Percentiles rank a stretch among this genome's conserved stretches.
Evolutionary conservation across 2,329 filamentous ascomycete genomes (phyloP).

Genomic region (Reticulascus tulasneorum): DNA sequence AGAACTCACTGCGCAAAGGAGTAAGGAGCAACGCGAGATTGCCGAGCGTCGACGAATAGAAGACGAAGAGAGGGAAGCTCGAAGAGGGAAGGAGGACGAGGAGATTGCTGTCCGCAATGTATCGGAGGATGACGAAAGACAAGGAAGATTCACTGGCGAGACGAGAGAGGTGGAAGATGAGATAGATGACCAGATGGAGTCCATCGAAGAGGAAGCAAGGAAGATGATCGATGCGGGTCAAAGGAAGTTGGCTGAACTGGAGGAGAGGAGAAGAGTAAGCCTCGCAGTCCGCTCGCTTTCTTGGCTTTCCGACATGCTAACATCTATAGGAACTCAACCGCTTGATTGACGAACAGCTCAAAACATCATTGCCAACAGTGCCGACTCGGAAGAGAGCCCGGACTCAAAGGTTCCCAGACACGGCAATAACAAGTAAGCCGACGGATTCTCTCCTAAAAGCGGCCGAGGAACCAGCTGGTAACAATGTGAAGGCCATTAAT

Average conservation of each 20-base stretch:
- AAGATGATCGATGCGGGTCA: constrained; percentile 25
- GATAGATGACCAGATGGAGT: constrained; percentile 28
- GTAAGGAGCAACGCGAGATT: constrained; percentile 26
- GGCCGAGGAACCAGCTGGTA: too few species aligned
- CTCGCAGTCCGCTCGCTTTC: not conserved
- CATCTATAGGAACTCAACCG: constrained; percentile 35
- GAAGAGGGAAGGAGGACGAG: constrained; percentile 32
- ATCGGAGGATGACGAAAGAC: constrained; percentile 26
- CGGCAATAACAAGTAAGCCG: constrained; percentile 1
- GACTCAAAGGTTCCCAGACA: not conserved
- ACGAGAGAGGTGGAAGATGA: constrained; percentile 30
- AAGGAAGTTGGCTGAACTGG: constrained; percentile 26
- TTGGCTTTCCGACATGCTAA: constrained; percentile 2
- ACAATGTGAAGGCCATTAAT: too few species aligned
- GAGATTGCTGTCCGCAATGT: constrained; percentile 21
- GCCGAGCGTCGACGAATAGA: constrained; percentile 32
- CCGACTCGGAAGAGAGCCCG: constrained; percentile 16
- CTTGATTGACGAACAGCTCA: constrained; percentile 37
- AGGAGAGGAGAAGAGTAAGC: constrained; percentile 27
- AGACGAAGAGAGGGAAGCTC: constrained; percentile 35
- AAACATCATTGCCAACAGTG: constrained; percentile 24
- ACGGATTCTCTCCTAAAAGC: too few species aligned
- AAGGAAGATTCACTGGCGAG: constrained; percentile 24
- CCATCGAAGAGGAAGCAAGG: constrained; percentile 26
- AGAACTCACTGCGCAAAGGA: constrained; percentile 23